Percentiles rank a stretch among this genome's conserved stretches.
Evolutionary conservation across 2,329 filamentous ascomycete genomes (phyloP).

Genomic region (Xylaria multiplex): DNA sequence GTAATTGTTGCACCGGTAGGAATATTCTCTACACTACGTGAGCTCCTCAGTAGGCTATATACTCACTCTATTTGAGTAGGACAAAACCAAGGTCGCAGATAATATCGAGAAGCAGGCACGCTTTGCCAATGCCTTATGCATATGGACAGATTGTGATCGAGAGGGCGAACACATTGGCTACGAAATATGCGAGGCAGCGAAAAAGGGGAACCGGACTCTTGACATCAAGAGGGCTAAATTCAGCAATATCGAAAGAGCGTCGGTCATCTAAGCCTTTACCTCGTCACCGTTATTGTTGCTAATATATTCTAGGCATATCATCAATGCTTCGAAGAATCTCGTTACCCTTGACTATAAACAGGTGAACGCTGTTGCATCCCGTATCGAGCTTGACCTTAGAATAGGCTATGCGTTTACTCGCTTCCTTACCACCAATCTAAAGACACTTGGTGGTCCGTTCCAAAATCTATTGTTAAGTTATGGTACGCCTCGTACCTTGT

Average conservation of each 20-base stretch:
- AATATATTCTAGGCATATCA: constrained; percentile 73
- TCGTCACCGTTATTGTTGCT: constrained; percentile 10
- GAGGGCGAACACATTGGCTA: constrained; percentile 97
- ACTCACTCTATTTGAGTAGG: constrained; percentile 56
- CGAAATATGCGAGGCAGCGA: constrained; percentile 86
- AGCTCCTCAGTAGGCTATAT: constrained; percentile 9
- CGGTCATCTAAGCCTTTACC: constrained; percentile 48
- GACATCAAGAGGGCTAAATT: constrained; percentile 88
- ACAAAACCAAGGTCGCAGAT: constrained; percentile 81
- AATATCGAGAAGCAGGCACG: constrained; percentile 86
- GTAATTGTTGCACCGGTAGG: constrained; percentile 73
- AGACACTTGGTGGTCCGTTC: constrained; percentile 74
- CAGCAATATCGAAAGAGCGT: constrained; percentile 95
- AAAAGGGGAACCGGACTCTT: constrained; percentile 76
- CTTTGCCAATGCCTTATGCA: constrained; percentile 79
- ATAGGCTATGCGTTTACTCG: constrained; percentile 94
- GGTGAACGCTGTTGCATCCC: constrained; percentile 84
- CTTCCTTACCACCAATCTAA: constrained; percentile 83
- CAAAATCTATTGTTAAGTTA: constrained; percentile 79
- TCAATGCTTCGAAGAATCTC: constrained; percentile 82
- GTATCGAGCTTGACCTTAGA: constrained; percentile 91
- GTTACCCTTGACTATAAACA: constrained; percentile 84
- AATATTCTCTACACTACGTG: constrained; percentile 3
- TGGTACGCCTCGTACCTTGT: constrained; percentile 60
- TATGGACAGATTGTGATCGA: constrained; percentile 98